Conservation (phyloP, 2,329 filamentous ascomycete genomes). For the Exophiala alcalophila region DNA sequence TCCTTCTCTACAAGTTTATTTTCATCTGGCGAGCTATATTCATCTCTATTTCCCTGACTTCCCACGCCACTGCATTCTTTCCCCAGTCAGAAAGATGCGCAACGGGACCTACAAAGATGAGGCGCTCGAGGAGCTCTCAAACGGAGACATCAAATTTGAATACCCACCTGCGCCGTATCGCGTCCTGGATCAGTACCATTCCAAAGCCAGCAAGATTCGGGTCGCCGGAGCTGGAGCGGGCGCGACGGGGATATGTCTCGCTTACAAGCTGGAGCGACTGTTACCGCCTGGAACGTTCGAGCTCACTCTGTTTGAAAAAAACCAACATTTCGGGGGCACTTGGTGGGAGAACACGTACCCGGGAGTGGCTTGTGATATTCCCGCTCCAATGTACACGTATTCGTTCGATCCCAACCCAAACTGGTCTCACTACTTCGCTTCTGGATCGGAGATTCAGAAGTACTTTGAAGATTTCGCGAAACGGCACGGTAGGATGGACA, state of each 20-base stretch:
- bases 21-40: too few species aligned
- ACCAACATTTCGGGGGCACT: slow-evolving; percentile 41
- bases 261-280: slow-evolving; percentile 23
- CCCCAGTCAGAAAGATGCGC: too few species aligned
- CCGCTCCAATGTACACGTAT: slow-evolving; percentile 49
- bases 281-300: slow-evolving; percentile 24
- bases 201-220: slow-evolving; percentile 15
- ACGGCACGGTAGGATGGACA: too few species aligned
- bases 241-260: slow-evolving; percentile 19
- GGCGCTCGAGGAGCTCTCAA: too few species aligned
- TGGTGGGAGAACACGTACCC: slow-evolving; percentile 44
- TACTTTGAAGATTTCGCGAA: slow-evolving; percentile 42
- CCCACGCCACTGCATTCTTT: too few species aligned
- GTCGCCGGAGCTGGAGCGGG: slow-evolving; percentile 26
- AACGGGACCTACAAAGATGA: too few species aligned
- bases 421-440: slow-evolving; percentile 43
- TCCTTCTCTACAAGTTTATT: too few species aligned
- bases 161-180: too few species aligned
- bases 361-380: slow-evolving; percentile 58
- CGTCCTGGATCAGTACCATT: slow-evolving; percentile 17
- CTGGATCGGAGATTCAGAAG: slow-evolving; percentile 41
- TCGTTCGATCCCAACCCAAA: slow-evolving; percentile 42
- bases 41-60: too few species aligned
- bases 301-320: slow-evolving; percentile 44
- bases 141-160: too few species aligned